These are phyloP conservation scores for Durusdinium trenchii DNA, from an alignment of 73 alveolate genomes.

Conservation along the genomic window DNA sequence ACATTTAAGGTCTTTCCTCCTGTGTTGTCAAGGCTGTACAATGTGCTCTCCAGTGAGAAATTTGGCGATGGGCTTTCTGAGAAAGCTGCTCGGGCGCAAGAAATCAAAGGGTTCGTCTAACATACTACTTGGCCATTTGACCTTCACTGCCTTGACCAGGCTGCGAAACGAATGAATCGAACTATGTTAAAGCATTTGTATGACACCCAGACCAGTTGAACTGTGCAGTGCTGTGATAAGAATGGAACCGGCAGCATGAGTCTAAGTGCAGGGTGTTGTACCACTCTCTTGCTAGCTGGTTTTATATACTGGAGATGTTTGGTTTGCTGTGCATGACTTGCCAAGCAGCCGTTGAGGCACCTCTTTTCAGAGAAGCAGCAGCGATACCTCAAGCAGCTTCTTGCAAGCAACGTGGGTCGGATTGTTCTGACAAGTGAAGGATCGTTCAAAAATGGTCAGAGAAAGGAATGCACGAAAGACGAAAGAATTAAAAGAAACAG, in stretches of 20 bases:
- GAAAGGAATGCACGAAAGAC: too few relatives aligned
- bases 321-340: not conserved
- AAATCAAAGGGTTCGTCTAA: not conserved
- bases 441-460: too few relatives aligned
- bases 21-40: slow-evolving; percentile 27
- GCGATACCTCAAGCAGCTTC: slow-evolving; percentile 63
- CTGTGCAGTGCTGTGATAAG: too few relatives aligned
- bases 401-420: not conserved
- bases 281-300: too few relatives aligned
- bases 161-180: slow-evolving; percentile 37
- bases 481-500: too few relatives aligned
- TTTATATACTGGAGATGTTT: not conserved
- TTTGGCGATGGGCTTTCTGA: slow-evolving; percentile 62
- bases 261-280: too few relatives aligned
- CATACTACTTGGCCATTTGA: too few relatives aligned
- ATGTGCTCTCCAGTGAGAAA: slow-evolving; percentile 64
- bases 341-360: not conserved
- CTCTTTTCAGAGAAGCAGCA: slow-evolving; percentile 83
- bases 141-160: slow-evolving; percentile 1
- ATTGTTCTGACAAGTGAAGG: too few relatives aligned
- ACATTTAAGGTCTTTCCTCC: not conserved
- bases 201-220: not conserved
- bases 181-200: slow-evolving; percentile 58
- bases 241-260: too few relatives aligned
- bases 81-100: slow-evolving; percentile 10